Evolutionary conservation across 768 basidiomycete genomes (phyloP).

Genomic region (Artomyces pyxidatus): DNA sequence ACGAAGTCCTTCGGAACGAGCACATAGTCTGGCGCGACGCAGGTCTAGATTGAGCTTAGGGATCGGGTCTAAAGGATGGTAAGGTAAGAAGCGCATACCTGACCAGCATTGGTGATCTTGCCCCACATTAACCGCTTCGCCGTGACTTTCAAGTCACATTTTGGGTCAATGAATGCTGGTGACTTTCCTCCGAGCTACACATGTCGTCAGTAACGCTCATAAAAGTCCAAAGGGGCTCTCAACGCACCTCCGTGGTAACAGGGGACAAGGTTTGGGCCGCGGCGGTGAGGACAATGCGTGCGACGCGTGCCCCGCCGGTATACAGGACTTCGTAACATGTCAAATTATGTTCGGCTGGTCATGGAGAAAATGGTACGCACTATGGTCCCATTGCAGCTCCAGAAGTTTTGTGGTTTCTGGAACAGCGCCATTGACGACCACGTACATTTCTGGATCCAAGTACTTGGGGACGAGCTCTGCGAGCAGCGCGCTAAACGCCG

Average conservation of each 20-base stretch:
- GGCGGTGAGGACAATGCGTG: constrained; percentile 56
- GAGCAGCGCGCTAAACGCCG: constrained; percentile 22
- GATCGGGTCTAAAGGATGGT: not conserved
- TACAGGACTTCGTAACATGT: constrained; percentile 48
- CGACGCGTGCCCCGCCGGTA: constrained; percentile 54
- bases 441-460: constrained; percentile 26
- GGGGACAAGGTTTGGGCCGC: constrained; percentile 76
- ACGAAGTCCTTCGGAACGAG: constrained; percentile 41
- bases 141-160: constrained; percentile 53
- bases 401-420: constrained; percentile 39
- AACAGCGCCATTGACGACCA: constrained; percentile 27
- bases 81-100: constrained; percentile 18
- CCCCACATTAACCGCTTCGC: constrained; percentile 76
- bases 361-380: constrained; percentile 27
- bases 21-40: constrained; percentile 11
- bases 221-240: not conserved
- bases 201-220: not conserved
- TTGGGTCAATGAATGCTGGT: constrained; percentile 67
- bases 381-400: constrained; percentile 61
- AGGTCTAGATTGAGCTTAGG: not conserved
- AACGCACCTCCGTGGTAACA: constrained; percentile 44
- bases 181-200: constrained; percentile 67
- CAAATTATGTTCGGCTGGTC: constrained; percentile 12
- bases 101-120: constrained; percentile 63
- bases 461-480: constrained; percentile 21